Conservation (phyloP, 2,329 filamentous ascomycete genomes). For the Fusarium subtropicale region DNA sequence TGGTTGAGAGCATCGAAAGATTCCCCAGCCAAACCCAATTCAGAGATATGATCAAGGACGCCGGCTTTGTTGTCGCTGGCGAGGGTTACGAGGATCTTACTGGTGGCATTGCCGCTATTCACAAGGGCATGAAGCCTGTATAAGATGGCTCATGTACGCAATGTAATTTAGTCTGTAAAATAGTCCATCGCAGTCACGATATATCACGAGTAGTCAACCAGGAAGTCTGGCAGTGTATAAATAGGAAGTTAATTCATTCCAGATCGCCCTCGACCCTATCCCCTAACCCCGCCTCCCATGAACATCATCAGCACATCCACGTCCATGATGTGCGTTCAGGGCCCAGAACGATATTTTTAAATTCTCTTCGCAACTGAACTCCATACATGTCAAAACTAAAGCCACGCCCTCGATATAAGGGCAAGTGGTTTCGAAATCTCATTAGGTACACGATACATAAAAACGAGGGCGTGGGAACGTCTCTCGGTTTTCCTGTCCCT, state of each 20-base stretch:
- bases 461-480: constrained; percentile 43
- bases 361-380: constrained; percentile 50
- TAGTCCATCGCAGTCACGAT: constrained; percentile 19
- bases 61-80: constrained; percentile 87
- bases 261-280: constrained; percentile 33
- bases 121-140: constrained; percentile 91
- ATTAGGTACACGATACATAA: constrained; percentile 55
- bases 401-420: constrained; percentile 47
- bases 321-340: constrained; percentile 38
- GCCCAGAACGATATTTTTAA: constrained; percentile 47
- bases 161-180: constrained; percentile 44
- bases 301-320: constrained; percentile 36
- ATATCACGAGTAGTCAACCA: constrained; percentile 27
- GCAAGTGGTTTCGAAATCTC: constrained; percentile 49
- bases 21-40: constrained; percentile 92
- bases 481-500: constrained; percentile 43
- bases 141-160: constrained; percentile 34
- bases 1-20: constrained; percentile 96
- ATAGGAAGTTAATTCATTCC: constrained; percentile 44
- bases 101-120: constrained; percentile 92
- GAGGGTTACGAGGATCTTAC: constrained; percentile 91
- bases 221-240: constrained; percentile 39
- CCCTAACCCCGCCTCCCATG: constrained; percentile 33
- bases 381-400: constrained; percentile 51
- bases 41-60: constrained; percentile 81